These are phyloP conservation scores for Mycena vitilis DNA, from an alignment of 768 basidiomycete genomes.

Conservation along the genomic window DNA sequence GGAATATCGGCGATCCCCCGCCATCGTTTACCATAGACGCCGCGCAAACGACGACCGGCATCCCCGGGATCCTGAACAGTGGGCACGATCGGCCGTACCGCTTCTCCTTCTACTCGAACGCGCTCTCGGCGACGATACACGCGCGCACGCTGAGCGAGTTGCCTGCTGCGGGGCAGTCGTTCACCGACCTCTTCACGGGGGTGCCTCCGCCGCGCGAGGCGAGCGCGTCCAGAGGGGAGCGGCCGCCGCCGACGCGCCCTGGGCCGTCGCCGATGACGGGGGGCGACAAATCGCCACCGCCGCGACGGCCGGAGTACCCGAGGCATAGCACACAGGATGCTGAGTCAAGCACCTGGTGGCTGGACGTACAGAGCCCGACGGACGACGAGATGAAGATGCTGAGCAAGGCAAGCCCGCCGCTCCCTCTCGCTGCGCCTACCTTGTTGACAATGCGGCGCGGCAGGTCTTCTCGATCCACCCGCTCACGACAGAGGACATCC, in stretches of 20 bases:
- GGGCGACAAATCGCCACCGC: constrained; percentile 21
- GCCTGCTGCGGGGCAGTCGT: constrained; percentile 92
- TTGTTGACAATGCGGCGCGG: constrained; percentile 20
- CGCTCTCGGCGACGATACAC: constrained; percentile 92
- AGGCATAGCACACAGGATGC: constrained; percentile 48
- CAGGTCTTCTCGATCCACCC: constrained; percentile 98
- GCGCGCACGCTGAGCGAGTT: constrained; percentile 92
- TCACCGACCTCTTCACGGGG: constrained; percentile 89
- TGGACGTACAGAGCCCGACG: constrained; percentile 92
- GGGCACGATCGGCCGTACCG: constrained; percentile 92
- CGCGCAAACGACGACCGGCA: constrained; percentile 33
- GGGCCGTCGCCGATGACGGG: constrained; percentile 25
- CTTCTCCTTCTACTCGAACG: constrained; percentile 98
- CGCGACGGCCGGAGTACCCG: constrained; percentile 25
- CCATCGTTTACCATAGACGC: constrained; percentile 51
- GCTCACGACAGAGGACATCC: constrained; percentile 98
- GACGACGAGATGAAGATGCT: constrained; percentile 99
- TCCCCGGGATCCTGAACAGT: constrained; percentile 52
- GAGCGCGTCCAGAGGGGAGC: constrained; percentile 27
- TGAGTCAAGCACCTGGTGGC: constrained; percentile 95
- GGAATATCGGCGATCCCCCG: constrained; percentile 58
- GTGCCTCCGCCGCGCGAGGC: constrained; percentile 40
- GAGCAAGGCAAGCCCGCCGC: constrained; percentile 74
- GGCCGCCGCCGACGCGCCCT: constrained; percentile 28
- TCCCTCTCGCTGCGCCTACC: constrained; percentile 8